Conservation (phyloP, 2,329 filamentous ascomycete genomes). For the Nemania serpens region DNA sequence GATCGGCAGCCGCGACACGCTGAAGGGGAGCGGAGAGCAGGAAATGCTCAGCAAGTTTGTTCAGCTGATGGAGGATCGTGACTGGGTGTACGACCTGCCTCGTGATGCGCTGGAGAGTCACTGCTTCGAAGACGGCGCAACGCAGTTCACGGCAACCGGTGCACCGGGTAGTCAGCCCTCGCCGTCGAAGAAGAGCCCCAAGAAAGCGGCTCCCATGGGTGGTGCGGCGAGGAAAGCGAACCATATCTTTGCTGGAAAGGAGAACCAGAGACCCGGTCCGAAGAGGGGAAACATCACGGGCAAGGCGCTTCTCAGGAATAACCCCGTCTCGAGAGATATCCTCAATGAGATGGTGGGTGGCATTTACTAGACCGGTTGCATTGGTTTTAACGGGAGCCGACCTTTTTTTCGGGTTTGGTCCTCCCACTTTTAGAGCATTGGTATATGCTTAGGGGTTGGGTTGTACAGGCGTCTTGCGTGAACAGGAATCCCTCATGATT, state of each 20-base stretch:
- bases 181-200: slow-evolving; percentile 24
- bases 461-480: slow-evolving; percentile 1
- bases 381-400: not conserved
- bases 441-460: not conserved
- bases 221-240: slow-evolving; percentile 15
- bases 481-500: slow-evolving; percentile 13
- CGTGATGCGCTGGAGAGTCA: slow-evolving; percentile 68
- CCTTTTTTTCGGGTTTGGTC: not conserved
- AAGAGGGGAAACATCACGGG: slow-evolving; percentile 63
- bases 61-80: slow-evolving; percentile 71
- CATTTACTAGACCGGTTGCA: slow-evolving; percentile 24
- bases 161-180: slow-evolving; percentile 30
- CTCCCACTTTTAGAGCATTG: not conserved
- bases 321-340: slow-evolving; percentile 75
- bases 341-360: slow-evolving; percentile 68
- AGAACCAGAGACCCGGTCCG: slow-evolving; percentile 53
- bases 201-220: slow-evolving; percentile 25
- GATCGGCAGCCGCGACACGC: slow-evolving; percentile 78
- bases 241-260: slow-evolving; percentile 42
- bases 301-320: slow-evolving; percentile 66
- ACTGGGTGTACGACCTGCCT: slow-evolving; percentile 81
- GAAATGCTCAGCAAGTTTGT: slow-evolving; percentile 81
- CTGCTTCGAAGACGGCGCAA: slow-evolving; percentile 63
- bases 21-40: slow-evolving; percentile 72
- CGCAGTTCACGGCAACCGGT: slow-evolving; percentile 49